A percentile compares a stretch with the other conserved stretches of the same genome.
phyloP scores from a whole-genome alignment of 257 asterid species.

The Apocynum venetum region DNA sequence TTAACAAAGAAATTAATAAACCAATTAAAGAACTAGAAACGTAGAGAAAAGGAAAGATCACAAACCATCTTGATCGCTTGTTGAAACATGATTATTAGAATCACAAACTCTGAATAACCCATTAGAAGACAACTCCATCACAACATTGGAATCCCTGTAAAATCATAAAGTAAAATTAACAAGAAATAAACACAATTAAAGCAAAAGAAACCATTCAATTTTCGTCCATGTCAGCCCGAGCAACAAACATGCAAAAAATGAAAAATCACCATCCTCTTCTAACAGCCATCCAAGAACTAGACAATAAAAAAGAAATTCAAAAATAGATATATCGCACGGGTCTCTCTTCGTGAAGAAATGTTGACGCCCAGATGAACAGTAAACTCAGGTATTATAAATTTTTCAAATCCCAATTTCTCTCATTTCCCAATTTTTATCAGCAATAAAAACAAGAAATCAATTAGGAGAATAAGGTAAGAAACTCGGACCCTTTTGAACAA shows the following conservation, averaged over 20 bases:
- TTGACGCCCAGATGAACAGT: neutral
- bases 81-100: constrained; percentile 25
- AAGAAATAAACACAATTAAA: neutral
- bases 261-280: neutral
- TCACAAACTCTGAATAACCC: constrained; percentile 18
- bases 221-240: neutral
- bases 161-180: constrained; percentile 9
- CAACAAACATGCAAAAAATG: neutral
- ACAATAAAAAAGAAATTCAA: neutral
- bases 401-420: neutral
- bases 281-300: neutral
- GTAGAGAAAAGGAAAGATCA: constrained; percentile 2
- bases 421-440: neutral
- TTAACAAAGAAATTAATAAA: neutral
- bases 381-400: neutral
- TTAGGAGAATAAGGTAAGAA: neutral
- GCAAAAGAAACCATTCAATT: neutral
- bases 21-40: neutral
- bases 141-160: constrained; percentile 35
- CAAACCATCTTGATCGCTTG: constrained; percentile 31
- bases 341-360: neutral
- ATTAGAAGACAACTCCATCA: constrained; percentile 23
- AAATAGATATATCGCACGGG: neutral
- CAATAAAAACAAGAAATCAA: neutral
- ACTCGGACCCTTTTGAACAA: constrained; percentile 33